phyloP scores from a whole-genome alignment of 1,284 basidiomycete species.

The Macrocybe sp. region DNA sequence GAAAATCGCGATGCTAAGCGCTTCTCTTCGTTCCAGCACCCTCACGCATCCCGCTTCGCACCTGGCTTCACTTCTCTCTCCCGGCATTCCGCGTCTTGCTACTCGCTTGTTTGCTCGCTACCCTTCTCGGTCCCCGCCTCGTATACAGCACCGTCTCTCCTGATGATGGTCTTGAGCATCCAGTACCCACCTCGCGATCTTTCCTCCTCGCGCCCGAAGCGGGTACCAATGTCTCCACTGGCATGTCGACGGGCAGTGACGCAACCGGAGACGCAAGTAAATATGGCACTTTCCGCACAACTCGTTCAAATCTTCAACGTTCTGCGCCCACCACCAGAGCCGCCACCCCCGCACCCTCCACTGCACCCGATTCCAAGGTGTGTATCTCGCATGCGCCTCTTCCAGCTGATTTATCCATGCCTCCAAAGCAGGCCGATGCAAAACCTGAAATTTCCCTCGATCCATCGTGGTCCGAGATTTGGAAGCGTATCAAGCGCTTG shows the following conservation, averaged over 20 bases:
- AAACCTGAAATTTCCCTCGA: constrained; percentile 56
- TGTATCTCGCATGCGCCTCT: neutral
- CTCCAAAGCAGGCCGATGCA: constrained; percentile 26
- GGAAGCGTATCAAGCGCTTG: constrained; percentile 54
- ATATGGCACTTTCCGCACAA: constrained; percentile 69
- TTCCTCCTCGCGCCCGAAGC: constrained; percentile 47
- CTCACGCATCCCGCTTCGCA: constrained; percentile 26
- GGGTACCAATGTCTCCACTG: constrained; percentile 36
- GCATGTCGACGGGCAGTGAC: constrained; percentile 39
- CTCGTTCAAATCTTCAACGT: constrained; percentile 42
- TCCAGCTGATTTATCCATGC: constrained; percentile 2
- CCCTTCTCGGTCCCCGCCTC: constrained; percentile 54
- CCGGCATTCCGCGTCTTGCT: constrained; percentile 62
- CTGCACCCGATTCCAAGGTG: constrained; percentile 37
- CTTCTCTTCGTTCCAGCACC: constrained; percentile 13
- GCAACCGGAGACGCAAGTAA: constrained; percentile 46
- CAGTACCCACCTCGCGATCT: constrained; percentile 40
- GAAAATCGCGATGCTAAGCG: neutral
- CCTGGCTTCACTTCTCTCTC: constrained; percentile 54
- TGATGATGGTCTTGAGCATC: constrained; percentile 35
- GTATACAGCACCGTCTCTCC: constrained; percentile 48
- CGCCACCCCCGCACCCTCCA: constrained; percentile 58
- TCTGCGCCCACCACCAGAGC: constrained; percentile 55
- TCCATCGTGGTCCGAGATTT: constrained; percentile 63
- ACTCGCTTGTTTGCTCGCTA: constrained; percentile 51